A percentile compares a stretch with the other conserved stretches of the same genome.
Evolutionary conservation across 1,139 yeast species (phyloP).

Genomic region (Pneumocystis carinii): DNA sequence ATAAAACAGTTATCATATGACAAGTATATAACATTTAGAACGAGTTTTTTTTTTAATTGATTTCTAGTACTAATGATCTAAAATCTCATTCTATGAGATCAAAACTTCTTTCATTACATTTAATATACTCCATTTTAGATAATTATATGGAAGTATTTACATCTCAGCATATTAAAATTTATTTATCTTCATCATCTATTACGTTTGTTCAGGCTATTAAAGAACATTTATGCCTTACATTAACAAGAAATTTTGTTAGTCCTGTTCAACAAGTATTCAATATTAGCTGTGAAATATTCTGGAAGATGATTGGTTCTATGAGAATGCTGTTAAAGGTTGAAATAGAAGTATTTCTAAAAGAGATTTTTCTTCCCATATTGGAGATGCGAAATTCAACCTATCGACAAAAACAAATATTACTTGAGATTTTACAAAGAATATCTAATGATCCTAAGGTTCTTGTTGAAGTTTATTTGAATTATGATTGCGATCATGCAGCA

Average conservation of each 20-base stretch:
- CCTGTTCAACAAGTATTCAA: conserved; percentile 86
- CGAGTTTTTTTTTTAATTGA: not conserved
- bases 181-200: conserved; percentile 33
- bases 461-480: conserved; percentile 83
- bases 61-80: conserved; percentile 43
- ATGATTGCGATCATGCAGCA: conserved; percentile 70
- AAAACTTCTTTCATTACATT: conserved; percentile 71
- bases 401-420: conserved; percentile 78
- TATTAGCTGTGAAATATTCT: conserved; percentile 78
- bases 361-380: conserved; percentile 84
- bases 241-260: conserved; percentile 87
- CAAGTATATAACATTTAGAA: not conserved
- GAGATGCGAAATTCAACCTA: conserved; percentile 84
- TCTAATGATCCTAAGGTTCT: conserved; percentile 82
- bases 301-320: conserved; percentile 70
- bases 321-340: conserved; percentile 82
- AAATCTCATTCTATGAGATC: conserved; percentile 85
- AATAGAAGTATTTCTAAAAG: conserved; percentile 84
- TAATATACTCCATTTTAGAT: conserved; percentile 70
- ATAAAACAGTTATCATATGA: conserved; percentile 55
- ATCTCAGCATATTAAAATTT: conserved; percentile 49
- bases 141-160: conserved; percentile 70
- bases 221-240: conserved; percentile 66
- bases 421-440: conserved; percentile 61
- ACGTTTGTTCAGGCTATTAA: conserved; percentile 65